A percentile compares a stretch with the other conserved stretches of the same genome.
phyloP scores from a whole-genome alignment of 306 rosid genomes.

The Carpinus fangiana region DNA sequence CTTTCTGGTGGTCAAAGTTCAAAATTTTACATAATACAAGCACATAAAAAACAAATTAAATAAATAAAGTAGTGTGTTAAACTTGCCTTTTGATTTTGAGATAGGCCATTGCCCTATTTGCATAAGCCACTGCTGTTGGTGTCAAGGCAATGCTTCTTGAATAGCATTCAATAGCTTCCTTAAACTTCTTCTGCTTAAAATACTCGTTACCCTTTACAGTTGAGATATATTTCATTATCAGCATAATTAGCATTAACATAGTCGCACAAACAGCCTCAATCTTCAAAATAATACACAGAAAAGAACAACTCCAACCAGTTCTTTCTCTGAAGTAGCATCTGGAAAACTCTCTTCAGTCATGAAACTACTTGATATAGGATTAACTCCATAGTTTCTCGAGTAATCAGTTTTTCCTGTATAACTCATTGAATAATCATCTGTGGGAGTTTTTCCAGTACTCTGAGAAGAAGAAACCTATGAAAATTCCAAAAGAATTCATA shows the following conservation, averaged over 20 bases:
- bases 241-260: slow-evolving; percentile 2
- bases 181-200: slow-evolving; percentile 89
- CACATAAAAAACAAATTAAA: background rate
- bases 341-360: slow-evolving; percentile 57
- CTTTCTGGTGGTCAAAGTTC: slow-evolving; percentile 7
- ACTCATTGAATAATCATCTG: slow-evolving; percentile 33
- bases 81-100: slow-evolving; percentile 79
- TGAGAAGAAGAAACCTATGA: slow-evolving; percentile 37
- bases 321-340: slow-evolving; percentile 90
- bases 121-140: slow-evolving; percentile 92
- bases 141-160: slow-evolving; percentile 90
- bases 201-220: slow-evolving; percentile 81
- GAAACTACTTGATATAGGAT: slow-evolving; percentile 42
- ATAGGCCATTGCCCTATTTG: slow-evolving; percentile 94
- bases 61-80: background rate
- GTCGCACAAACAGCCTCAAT: background rate
- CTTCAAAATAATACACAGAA: background rate
- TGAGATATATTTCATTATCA: slow-evolving; percentile 26
- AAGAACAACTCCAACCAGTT: slow-evolving; percentile 49
- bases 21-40: background rate
- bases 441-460: slow-evolving; percentile 37
- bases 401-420: slow-evolving; percentile 45
- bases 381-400: slow-evolving; percentile 45
- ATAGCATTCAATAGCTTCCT: slow-evolving; percentile 88
- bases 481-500: slow-evolving; percentile 26